phyloP scores from a whole-genome alignment of 2,329 filamentous ascomycete species.

The Penicillium verrucosum region DNA sequence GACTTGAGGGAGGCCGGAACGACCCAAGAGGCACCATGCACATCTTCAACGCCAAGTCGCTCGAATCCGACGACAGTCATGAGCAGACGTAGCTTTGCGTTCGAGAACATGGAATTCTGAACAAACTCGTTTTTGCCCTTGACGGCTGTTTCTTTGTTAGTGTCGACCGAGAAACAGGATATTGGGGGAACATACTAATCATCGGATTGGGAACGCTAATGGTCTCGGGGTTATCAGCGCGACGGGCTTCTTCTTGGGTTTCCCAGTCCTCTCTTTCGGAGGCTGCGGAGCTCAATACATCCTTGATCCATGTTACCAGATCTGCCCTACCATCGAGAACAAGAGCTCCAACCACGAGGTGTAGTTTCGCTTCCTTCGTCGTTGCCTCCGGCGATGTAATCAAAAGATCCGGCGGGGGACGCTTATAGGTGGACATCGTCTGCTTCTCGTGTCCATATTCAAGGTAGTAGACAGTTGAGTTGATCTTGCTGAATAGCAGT shows the following conservation, averaged over 20 bases:
- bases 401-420: constrained; percentile 75
- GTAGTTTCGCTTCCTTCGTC: constrained; percentile 66
- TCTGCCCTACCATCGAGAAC: constrained; percentile 75
- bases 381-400: constrained; percentile 68
- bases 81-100: constrained; percentile 79
- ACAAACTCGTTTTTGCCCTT: constrained; percentile 64
- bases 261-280: constrained; percentile 76
- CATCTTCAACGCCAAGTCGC: constrained; percentile 64
- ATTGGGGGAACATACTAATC: constrained; percentile 46
- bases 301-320: constrained; percentile 77
- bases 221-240: constrained; percentile 38
- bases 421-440: constrained; percentile 60
- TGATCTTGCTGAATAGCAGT: constrained; percentile 91
- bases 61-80: constrained; percentile 73
- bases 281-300: constrained; percentile 63
- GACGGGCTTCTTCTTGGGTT: constrained; percentile 62
- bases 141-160: constrained; percentile 48
- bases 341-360: constrained; percentile 73
- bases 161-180: background rate
- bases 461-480: constrained; percentile 76
- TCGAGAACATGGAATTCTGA: constrained; percentile 78
- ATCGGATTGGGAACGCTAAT: constrained; percentile 26
- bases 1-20: constrained; percentile 66
- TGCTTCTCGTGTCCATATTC: constrained; percentile 89
- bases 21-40: constrained; percentile 73